Base-by-base conservation (phyloP, 1,139 yeast species). In the Pneumocystis murina region DNA sequence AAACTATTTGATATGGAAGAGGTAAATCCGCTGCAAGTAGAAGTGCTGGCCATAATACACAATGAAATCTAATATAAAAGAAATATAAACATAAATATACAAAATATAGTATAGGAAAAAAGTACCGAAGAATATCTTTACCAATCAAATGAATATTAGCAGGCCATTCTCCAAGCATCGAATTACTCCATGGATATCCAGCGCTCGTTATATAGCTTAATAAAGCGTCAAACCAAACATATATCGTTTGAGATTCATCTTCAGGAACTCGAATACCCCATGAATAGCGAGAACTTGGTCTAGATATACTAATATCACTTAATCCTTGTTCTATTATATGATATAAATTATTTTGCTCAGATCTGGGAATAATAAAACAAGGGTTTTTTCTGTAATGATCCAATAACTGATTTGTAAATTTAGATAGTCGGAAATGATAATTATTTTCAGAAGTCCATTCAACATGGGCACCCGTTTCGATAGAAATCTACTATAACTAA, bases 161-260 rank as follows among this genome's bases (percentile, higher is more conserved):
- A 0, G 86, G 86, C 84, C 85, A 83, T 5, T 69, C 70, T 2
- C 55, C 33, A 24, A 24, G 20, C 33, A 24, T 12, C 8, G 66
- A 65, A 0, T 55, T 59, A 12, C 59, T 63, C 8, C 62, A 65
- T 3, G 88, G 85, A 66, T 83, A 87, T 1, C 88, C 90, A 3
- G 85, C 78, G 0, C 89, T 82, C 0, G 97, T 87, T 10, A 90
- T 66, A 72, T 92, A 92, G 72, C 90, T 92, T 61, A 87, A 79
- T 63, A 92, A 78, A 0, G 99, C 99, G 75, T 92, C 99, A 67
- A 92, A 86, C 99, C 99, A 92, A 10, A 92, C 99, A 70, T 92
- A 92, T 66, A 92, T 85, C 63, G 81, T 85, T 71, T 92, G 97
- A 0, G 83, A 70, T 0, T 80, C 76, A 70, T 92, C 97, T 43